Percentiles rank a stretch among this genome's conserved stretches.
These are phyloP conservation scores for Aspergillus egyptiacus DNA, from an alignment of 495 filamentous ascomycete genomes.

Conservation along the genomic window DNA sequence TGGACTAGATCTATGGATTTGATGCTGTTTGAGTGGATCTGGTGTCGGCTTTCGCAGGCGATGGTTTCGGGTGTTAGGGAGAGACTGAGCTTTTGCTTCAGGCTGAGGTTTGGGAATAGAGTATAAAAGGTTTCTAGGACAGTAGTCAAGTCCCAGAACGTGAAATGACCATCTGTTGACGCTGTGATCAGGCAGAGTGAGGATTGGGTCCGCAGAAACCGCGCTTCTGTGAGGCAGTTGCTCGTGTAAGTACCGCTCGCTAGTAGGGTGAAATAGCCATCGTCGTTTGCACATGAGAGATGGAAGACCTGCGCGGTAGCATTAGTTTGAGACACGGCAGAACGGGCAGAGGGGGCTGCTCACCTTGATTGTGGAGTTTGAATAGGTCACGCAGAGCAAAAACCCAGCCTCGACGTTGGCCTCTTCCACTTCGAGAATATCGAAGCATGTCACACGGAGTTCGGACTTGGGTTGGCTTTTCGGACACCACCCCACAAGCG, in stretches of 20 bases:
- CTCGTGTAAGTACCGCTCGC: constrained; percentile 61
- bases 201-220: constrained; percentile 37
- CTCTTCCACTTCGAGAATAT: constrained; percentile 41
- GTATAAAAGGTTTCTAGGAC: constrained; percentile 29
- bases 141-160: constrained; percentile 45
- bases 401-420: constrained; percentile 23
- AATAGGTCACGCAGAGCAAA: constrained; percentile 62
- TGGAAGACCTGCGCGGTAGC: constrained; percentile 56
- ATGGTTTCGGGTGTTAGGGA: constrained; percentile 22
- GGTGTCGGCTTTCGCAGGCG: constrained; percentile 32
- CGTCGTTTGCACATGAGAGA: constrained; percentile 40
- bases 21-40: constrained; percentile 70
- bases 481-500: constrained; percentile 57
- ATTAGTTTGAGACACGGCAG: too few relatives aligned
- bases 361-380: constrained; percentile 69
- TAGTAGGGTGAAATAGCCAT: constrained; percentile 48
- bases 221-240: constrained; percentile 70
- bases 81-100: constrained; percentile 18
- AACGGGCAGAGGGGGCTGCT: constrained; percentile 1
- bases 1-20: constrained; percentile 47
- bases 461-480: constrained; percentile 58
- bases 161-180: constrained; percentile 57
- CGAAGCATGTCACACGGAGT: constrained; percentile 72
- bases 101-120: constrained; percentile 17
- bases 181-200: constrained; percentile 47